phyloP scores from a whole-genome alignment of 192 early-diverging fungal genomes.

The Podila minutissima region DNA sequence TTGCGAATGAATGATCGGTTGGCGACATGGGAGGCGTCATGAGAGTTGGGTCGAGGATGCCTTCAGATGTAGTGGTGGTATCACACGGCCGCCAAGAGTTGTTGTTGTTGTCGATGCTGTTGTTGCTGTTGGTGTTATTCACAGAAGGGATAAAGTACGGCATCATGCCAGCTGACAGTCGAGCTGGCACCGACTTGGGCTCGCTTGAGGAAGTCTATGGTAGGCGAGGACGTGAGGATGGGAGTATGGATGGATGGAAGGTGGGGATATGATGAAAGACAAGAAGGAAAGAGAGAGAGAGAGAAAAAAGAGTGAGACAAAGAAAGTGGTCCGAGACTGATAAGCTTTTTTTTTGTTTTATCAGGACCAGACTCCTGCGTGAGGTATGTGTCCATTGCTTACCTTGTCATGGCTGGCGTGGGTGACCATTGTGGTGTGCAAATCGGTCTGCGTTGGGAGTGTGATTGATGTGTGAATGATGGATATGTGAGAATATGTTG shows the following conservation, averaged over 20 bases:
- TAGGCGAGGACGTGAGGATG: neutral
- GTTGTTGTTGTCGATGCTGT: too few relatives aligned
- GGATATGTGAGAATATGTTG: too few relatives aligned
- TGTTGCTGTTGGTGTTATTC: constrained; percentile 2
- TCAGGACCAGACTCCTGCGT: too few relatives aligned
- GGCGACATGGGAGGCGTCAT: constrained; percentile 52
- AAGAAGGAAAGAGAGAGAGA: neutral
- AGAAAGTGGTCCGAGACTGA: too few relatives aligned
- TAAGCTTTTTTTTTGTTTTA: too few relatives aligned
- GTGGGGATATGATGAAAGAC: neutral
- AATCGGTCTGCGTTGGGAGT: too few relatives aligned
- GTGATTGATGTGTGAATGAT: too few relatives aligned
- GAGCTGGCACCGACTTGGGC: constrained; percentile 34
- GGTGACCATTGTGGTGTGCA: too few relatives aligned
- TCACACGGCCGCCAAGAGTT: too few relatives aligned
- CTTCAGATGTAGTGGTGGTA: too few relatives aligned
- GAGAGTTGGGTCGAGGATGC: constrained; percentile 16
- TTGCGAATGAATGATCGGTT: constrained; percentile 35
- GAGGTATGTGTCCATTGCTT: too few relatives aligned
- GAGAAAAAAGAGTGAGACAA: neutral
- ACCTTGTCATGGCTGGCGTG: too few relatives aligned
- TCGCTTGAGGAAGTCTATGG: constrained; percentile 2
- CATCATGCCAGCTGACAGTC: constrained; percentile 43
- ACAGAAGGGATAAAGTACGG: constrained; percentile 42
- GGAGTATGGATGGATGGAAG: neutral